A percentile compares a stretch with the other conserved stretches of the same genome.
Conservation (phyloP, 2,329 filamentous ascomycete genomes). For the Harringtonia aguacate region DNA sequence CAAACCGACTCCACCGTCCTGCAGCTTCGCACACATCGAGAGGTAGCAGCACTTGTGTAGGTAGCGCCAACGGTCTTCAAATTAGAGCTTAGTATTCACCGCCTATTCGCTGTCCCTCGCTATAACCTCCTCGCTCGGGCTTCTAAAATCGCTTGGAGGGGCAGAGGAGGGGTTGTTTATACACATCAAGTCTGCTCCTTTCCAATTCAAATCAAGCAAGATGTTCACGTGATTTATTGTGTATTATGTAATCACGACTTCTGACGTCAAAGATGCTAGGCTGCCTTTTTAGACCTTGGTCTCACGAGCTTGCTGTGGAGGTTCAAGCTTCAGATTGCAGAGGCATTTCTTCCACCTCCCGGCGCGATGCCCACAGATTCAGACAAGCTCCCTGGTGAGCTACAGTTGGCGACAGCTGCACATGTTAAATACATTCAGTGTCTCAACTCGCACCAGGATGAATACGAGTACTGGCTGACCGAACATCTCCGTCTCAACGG, state of each 20-base stretch:
- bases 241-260: no score
- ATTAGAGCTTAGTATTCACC: neutral
- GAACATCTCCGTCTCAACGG: conserved; percentile 93
- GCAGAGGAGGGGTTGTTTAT: no score
- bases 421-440: conserved; percentile 92
- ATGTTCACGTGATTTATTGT: no score
- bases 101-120: neutral
- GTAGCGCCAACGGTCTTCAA: neutral
- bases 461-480: conserved; percentile 95
- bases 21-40: neutral
- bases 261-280: no score
- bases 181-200: no score
- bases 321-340: neutral
- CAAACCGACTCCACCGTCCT: neutral
- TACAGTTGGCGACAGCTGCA: conserved; percentile 37
- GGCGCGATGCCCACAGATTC: conserved; percentile 22
- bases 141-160: no score
- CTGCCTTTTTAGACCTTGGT: no score
- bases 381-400: conserved; percentile 26
- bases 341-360: neutral
- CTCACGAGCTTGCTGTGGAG: neutral
- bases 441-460: conserved; percentile 83
- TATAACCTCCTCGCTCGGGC: neutral
- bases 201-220: no score
- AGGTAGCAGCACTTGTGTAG: neutral